These are phyloP conservation scores for Paecilomyces dactylethromorphus DNA, from an alignment of 2,329 filamentous ascomycete species.

Conservation along the genomic window DNA sequence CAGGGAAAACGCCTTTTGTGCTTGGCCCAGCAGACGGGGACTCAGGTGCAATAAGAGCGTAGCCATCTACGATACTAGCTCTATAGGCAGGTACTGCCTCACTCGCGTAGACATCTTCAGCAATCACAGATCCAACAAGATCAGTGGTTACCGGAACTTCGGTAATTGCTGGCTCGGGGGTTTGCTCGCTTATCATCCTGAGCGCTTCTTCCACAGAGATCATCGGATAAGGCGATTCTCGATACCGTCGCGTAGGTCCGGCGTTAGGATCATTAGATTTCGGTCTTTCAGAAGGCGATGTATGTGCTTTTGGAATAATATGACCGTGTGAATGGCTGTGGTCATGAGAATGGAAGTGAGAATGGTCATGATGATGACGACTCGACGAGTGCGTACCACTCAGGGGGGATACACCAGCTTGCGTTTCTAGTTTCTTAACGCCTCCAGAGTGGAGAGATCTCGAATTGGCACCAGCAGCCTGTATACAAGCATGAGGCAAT, in stretches of 20 bases:
- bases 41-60: constrained; percentile 63
- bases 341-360: constrained; percentile 44
- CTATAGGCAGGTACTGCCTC: constrained; percentile 89
- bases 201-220: constrained; percentile 77
- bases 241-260: constrained; percentile 62
- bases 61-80: constrained; percentile 95
- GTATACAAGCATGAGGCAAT: constrained; percentile 90
- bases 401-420: constrained; percentile 57
- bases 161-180: constrained; percentile 55
- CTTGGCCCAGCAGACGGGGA: constrained; percentile 48
- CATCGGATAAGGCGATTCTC: constrained; percentile 90
- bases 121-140: constrained; percentile 71
- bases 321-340: constrained; percentile 61
- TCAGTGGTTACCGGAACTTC: constrained; percentile 55
- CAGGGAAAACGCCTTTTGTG: constrained; percentile 75
- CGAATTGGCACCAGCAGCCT: constrained; percentile 78
- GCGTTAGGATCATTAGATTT: constrained; percentile 55
- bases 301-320: constrained; percentile 63
- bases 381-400: constrained; percentile 8
- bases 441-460: constrained; percentile 73
- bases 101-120: constrained; percentile 69
- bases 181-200: constrained; percentile 62
- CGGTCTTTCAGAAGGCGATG: constrained; percentile 52
- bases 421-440: constrained; percentile 72
- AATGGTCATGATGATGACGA: constrained; percentile 25